Evolutionary conservation across 345 rosid species (phyloP), one percentile per base, ranked within the genome.

Genomic region (Eucalyptus microcorys): DNA sequence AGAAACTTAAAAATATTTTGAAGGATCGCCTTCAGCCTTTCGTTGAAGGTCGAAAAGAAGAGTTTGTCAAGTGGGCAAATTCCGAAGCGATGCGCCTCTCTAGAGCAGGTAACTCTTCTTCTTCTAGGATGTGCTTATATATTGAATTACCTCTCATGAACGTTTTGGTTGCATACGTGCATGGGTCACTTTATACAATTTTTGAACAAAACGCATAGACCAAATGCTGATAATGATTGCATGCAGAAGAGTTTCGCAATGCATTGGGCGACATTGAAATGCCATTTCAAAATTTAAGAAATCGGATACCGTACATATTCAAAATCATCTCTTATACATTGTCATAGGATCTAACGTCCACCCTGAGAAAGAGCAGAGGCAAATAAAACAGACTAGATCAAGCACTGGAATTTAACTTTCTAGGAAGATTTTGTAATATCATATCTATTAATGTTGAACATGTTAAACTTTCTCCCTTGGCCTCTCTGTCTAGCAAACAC

Each of bases 51-150:
- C 93, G 27, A 89, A 88, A 30, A 4, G 93, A 92, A 59, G 99
- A 98, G 87, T 97, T 97, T 85, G 76, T 92, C 16, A 89, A 89
- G 2, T 97, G 97, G 99, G 99, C 95, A 64, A 95, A 92, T 87
- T 90, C 42, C 42, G 99, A 98, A 91, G 99, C 99, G 7, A 88
- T 7, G 22, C 95, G 93, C 86, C 99, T 98, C 89, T 97, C 98
- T 11, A 47, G 87, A 88, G 99, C 97, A 88, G 95, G 99, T 97
- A 93, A 89, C 76, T 30, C 71, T 64, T 64, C 37, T 64, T 64
- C 76, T n/a, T 40, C 42, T 40, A 40, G 42, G 42, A 5, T 40
- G 42, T 40, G 42, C 42, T 40, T 40, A 40, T 40, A 40, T 40
- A 50, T 49, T 7, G 48, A 22, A 40, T 61, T 66, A 9, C 40